Base-by-base conservation (phyloP, 192 early-diverging fungal genomes). In the Backusella macrospora region DNA sequence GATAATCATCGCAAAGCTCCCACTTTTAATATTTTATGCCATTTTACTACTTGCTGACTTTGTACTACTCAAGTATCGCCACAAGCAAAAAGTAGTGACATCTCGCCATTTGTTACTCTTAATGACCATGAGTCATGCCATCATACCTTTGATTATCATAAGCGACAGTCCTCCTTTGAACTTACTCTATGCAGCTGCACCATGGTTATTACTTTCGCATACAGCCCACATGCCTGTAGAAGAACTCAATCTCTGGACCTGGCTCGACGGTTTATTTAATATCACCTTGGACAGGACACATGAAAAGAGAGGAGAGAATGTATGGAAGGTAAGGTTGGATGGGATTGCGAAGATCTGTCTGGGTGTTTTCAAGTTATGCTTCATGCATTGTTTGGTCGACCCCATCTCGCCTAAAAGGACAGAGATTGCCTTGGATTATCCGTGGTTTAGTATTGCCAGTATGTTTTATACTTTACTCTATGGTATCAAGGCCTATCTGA, bases 401-500 rank as follows among this genome's bases (percentile, higher is more conserved):
- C 65, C 48, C 1, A 6, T 38, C 6, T 68, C 34, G 21, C 40
- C 40, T 39, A 14, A 12, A 10, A 26, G 23, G 6, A 23, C 21
- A 26, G 44, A 47, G 5, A 29, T 52, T 59, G 63, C 48, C 5
- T 26, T 74, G 65, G 12, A 4, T 3, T 42, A 40, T 15, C 65
- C 73, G 3, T 74, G 62, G 62, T 67, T 46, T 21, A 23, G 42
- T 23, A 6, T 9, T 12, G 15, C 10, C 0, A 62, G 66, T 38
- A 12, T 75, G 38, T 1, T 63, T 1, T 62, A 62, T 38, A 68
- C 65, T n/a, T 15, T 68, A 5, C 12, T 75, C 5, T 69, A 70
- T 62, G 74, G 74, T 12, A 62, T 75, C 6, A 75, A 75, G 21
- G 74, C 67, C 2, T 75, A 75, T 37, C 46, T 43, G n/a, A 29